phyloP scores from a whole-genome alignment of 306 rosid species.

The Medicago lupulina region DNA sequence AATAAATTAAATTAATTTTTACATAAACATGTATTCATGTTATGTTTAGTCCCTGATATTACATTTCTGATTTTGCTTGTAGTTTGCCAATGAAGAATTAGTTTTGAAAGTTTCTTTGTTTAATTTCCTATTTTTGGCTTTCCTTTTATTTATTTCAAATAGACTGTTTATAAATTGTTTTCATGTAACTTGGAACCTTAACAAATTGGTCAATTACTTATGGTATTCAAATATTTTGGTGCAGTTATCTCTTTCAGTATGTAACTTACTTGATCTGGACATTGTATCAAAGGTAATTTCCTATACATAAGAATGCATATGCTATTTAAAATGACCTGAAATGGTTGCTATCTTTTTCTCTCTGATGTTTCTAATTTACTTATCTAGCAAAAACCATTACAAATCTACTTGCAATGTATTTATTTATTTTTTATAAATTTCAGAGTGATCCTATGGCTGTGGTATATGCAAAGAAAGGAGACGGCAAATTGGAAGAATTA shows the following conservation, averaged over 20 bases:
- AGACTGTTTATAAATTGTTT: not conserved
- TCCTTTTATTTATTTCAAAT: not conserved
- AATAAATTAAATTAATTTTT: too few relatives aligned
- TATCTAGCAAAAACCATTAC: too few relatives aligned
- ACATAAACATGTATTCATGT: too few relatives aligned
- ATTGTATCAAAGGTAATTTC: conserved; percentile 54
- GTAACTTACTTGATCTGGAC: conserved; percentile 69
- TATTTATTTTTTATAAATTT: conserved; percentile 4
- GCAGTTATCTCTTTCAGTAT: conserved; percentile 75
- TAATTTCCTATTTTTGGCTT: not conserved
- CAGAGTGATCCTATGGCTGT: conserved; percentile 90
- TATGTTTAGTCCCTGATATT: not conserved
- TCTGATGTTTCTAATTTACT: too few relatives aligned
- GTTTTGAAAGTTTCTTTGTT: not conserved
- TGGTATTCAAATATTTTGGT: conserved; percentile 41
- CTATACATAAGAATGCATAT: not conserved
- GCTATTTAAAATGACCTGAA: not conserved
- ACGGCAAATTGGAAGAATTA: conserved; percentile 69
- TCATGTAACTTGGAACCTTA: not conserved
- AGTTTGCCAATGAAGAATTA: not conserved
- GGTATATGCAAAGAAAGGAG: conserved; percentile 55
- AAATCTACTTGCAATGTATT: too few relatives aligned
- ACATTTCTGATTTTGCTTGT: not conserved
- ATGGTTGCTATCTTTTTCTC: not conserved
- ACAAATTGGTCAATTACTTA: not conserved